Evolutionary conservation across 768 basidiomycete species (phyloP).

Genomic region (Tremella mesenterica): DNA sequence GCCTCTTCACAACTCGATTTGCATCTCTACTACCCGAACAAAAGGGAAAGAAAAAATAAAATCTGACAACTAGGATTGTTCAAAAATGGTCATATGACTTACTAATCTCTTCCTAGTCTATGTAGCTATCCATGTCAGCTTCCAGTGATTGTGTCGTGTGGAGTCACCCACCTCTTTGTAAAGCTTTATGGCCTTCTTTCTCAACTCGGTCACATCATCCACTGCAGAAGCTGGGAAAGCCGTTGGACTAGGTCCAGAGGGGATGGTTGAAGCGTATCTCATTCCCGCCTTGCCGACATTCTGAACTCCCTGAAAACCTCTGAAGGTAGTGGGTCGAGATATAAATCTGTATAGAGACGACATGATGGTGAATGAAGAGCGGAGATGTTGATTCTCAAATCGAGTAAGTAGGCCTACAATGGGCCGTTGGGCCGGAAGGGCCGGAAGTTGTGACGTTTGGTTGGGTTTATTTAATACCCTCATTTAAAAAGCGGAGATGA

Average conservation of each 20-base stretch:
- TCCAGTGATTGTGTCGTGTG: not conserved
- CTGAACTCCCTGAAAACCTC: not conserved
- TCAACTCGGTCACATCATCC: slow-evolving; percentile 5
- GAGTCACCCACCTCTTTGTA: slow-evolving; percentile 41
- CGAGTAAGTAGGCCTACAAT: no score
- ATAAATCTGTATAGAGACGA: no score
- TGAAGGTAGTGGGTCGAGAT: no score
- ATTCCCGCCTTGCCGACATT: not conserved
- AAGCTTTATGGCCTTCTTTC: slow-evolving; percentile 40
- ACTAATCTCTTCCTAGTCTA: slow-evolving; percentile 41
- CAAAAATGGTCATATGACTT: not conserved
- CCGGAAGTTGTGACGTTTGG: no score
- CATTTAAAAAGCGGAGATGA: no score
- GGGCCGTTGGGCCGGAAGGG: no score
- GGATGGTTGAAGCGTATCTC: slow-evolving; percentile 1
- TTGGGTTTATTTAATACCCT: no score
- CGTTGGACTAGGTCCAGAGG: not conserved
- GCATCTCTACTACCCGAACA: not conserved
- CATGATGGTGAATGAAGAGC: no score
- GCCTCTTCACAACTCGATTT: no score
- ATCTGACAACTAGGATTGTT: not conserved
- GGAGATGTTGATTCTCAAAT: no score
- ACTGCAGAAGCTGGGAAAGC: not conserved
- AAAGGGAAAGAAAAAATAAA: not conserved
- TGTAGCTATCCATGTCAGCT: slow-evolving; percentile 23